A percentile compares a stretch with the other conserved stretches of the same genome.
phyloP scores from a whole-genome alignment of 371 early-diverging fungal species.

The Nematocida minor region DNA sequence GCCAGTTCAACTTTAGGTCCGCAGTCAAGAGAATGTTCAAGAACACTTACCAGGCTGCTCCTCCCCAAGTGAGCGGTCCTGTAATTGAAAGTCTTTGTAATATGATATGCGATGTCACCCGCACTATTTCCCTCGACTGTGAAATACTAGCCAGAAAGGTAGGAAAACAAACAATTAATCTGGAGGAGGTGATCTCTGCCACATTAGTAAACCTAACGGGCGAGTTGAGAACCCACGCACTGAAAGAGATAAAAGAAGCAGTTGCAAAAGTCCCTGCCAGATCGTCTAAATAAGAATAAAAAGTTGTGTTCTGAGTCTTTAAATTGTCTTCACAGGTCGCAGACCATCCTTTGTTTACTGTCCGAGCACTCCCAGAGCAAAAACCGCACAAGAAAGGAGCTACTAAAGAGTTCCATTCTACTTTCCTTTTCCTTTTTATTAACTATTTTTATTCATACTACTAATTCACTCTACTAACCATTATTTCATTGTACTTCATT shows the following conservation, averaged over 20 bases:
- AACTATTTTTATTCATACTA: too few species aligned
- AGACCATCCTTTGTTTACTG: too few species aligned
- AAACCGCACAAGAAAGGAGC: background rate
- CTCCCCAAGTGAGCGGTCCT: conserved; percentile 45
- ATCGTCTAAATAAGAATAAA: conserved; percentile 57
- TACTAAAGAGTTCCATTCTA: background rate
- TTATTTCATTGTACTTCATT: too few species aligned
- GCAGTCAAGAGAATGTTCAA: conserved; percentile 51
- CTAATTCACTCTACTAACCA: too few species aligned
- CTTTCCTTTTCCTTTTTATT: background rate
- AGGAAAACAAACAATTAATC: conserved; percentile 64
- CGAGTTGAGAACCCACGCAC: conserved; percentile 61
- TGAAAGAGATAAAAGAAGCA: conserved; percentile 61
- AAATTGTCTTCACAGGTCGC: too few species aligned
- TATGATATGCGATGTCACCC: conserved; percentile 60
- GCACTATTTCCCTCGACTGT: conserved; percentile 47
- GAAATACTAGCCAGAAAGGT: conserved; percentile 62
- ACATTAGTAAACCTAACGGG: conserved; percentile 59
- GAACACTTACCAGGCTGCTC: conserved; percentile 36
- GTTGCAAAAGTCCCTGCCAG: conserved; percentile 58
- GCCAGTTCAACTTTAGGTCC: conserved; percentile 41
- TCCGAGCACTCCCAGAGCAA: too few species aligned
- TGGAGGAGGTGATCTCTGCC: conserved; percentile 62
- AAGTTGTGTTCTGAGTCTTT: too few species aligned
- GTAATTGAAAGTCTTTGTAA: conserved; percentile 62